Percentiles rank a stretch among this genome's conserved stretches.
Evolutionary conservation across 495 filamentous ascomycete species (phyloP).

Genomic region (Talaromyces proteolyticus): DNA sequence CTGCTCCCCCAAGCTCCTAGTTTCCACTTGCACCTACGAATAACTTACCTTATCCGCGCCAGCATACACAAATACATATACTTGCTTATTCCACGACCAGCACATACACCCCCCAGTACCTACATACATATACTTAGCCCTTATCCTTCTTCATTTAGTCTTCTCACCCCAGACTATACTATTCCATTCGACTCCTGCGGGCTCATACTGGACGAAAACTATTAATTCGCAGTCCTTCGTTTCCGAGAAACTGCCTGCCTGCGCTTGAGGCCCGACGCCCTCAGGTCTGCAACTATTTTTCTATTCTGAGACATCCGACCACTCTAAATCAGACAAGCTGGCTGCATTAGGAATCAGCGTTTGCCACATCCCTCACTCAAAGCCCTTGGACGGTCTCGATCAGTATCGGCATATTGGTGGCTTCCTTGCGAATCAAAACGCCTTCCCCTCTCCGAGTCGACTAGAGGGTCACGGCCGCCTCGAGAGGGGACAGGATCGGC

Average conservation of each 20-base stretch:
- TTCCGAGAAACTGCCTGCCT: background rate
- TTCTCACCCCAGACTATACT: background rate
- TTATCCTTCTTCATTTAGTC: background rate
- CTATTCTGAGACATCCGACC: background rate
- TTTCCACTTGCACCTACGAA: background rate
- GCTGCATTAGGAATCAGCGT: slow-evolving; percentile 39
- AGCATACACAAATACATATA: background rate
- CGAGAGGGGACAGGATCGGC: slow-evolving; percentile 35
- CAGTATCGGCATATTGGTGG: slow-evolving; percentile 26
- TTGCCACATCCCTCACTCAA: slow-evolving; percentile 23
- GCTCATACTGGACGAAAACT: background rate
- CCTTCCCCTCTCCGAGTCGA: slow-evolving; percentile 33
- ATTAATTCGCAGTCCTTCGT: background rate
- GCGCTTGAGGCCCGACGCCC: background rate
- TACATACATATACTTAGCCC: background rate
- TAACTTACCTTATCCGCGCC: background rate
- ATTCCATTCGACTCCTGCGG: background rate
- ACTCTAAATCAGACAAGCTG: slow-evolving; percentile 22
- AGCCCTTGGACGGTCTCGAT: slow-evolving; percentile 27
- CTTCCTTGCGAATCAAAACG: slow-evolving; percentile 15
- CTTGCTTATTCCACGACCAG: background rate
- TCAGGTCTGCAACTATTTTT: background rate
- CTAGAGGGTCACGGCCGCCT: slow-evolving; percentile 28
- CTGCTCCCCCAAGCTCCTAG: background rate
- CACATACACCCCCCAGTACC: background rate